Percentiles rank a stretch among this genome's conserved stretches.
These are phyloP conservation scores for Termitomyces sp. DNA, from an alignment of 768 basidiomycete species.

Conservation along the genomic window DNA sequence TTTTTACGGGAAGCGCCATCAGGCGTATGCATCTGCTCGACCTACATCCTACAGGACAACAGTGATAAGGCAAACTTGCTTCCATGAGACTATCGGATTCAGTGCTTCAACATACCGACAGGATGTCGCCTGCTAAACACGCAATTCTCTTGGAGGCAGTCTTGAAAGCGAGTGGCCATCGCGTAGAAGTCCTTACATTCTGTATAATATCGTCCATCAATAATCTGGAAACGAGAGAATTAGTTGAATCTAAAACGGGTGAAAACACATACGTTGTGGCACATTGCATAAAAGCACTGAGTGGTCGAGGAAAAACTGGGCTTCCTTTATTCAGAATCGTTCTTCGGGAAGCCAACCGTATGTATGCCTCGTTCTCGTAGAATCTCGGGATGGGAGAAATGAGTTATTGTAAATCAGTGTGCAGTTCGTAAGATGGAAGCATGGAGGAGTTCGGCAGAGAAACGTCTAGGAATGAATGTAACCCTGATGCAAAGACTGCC, in stretches of 20 bases:
- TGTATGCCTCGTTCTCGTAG: constrained; percentile 36
- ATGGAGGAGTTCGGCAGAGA: not conserved
- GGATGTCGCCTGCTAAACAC: constrained; percentile 65
- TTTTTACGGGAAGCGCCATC: constrained; percentile 64
- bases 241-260: not conserved
- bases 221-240: constrained; percentile 38
- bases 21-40: constrained; percentile 50
- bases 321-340: constrained; percentile 12
- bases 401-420: not conserved
- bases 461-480: not conserved
- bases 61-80: not conserved
- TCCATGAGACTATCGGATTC: not conserved
- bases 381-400: constrained; percentile 26
- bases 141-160: constrained; percentile 60
- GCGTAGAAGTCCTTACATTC: constrained; percentile 66
- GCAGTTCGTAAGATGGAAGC: not conserved
- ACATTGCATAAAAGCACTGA: constrained; percentile 38
- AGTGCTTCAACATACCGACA: constrained; percentile 32
- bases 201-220: constrained; percentile 71
- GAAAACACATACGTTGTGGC: constrained; percentile 56
- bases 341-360: constrained; percentile 23
- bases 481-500: not conserved
- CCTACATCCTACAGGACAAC: constrained; percentile 40
- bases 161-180: constrained; percentile 64
- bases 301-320: not conserved